phyloP scores from a whole-genome alignment of 2,329 filamentous ascomycete species.

The Sporothrix brasiliensis region DNA sequence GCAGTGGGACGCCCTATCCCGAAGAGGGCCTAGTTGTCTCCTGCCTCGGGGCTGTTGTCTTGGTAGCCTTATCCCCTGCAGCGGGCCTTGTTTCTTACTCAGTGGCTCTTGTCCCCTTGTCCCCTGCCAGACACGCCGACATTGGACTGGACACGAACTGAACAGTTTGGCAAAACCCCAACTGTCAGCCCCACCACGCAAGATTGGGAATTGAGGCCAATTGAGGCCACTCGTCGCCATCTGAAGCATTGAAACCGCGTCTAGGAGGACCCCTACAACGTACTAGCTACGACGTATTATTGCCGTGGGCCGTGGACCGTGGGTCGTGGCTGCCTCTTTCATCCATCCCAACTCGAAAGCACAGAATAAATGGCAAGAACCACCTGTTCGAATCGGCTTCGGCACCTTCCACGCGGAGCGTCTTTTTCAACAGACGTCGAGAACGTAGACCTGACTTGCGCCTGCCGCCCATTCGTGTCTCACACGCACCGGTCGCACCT shows the following conservation, averaged over 20 bases:
- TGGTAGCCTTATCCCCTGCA: neutral
- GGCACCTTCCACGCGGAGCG: neutral
- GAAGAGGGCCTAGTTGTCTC: neutral
- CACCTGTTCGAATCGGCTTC: slow-evolving; percentile 30
- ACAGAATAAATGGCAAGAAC: slow-evolving; percentile 18
- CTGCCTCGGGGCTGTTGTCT: neutral
- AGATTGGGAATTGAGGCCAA: neutral
- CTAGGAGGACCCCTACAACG: neutral
- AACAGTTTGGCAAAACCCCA: neutral
- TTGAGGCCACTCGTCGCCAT: neutral
- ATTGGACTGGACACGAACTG: slow-evolving; percentile 9
- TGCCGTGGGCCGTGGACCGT: slow-evolving; percentile 4
- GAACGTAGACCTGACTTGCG: neutral
- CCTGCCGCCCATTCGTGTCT: slow-evolving; percentile 13
- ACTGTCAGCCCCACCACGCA: slow-evolving; percentile 1
- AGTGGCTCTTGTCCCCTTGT: slow-evolving; percentile 2
- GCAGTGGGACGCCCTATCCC: slow-evolving; percentile 2
- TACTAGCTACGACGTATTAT: neutral
- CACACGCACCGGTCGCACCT: neutral
- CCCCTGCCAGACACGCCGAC: slow-evolving; percentile 18
- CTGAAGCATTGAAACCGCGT: neutral
- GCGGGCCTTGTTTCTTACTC: neutral
- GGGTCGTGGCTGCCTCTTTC: slow-evolving; percentile 6
- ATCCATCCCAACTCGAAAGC: neutral
- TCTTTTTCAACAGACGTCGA: too few relatives aligned